phyloP scores from a whole-genome alignment of 352 stramenopile species.

The Phytophthora litchii region DNA sequence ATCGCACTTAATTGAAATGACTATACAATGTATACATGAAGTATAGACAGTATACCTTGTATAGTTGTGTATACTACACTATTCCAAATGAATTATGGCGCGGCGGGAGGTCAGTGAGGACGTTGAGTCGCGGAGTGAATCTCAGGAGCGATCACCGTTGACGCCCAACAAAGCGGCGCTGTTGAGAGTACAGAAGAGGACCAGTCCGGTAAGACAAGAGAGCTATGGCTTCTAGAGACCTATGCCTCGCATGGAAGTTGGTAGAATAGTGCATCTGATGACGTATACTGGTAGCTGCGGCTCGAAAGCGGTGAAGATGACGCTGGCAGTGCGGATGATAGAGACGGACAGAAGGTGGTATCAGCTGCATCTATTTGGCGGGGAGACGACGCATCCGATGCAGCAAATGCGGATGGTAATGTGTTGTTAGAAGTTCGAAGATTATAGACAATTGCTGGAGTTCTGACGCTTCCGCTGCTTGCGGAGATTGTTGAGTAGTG shows the following conservation, averaged over 20 bases:
- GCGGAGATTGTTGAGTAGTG: conserved; percentile 31
- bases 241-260: background rate
- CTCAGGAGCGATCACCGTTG: conserved; percentile 24
- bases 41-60: conserved; percentile 2
- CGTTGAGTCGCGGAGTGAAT: conserved; percentile 22
- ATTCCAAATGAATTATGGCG: conserved; percentile 20
- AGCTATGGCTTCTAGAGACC: background rate
- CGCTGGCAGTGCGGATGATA: conserved; percentile 24
- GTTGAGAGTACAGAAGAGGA: conserved; percentile 34
- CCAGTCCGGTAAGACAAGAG: conserved; percentile 18
- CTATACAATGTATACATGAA: no score
- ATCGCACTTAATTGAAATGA: conserved; percentile 31
- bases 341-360: conserved; percentile 11
- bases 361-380: conserved; percentile 30
- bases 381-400: conserved; percentile 16
- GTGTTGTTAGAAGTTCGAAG: background rate
- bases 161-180: conserved; percentile 28
- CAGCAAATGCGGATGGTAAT: conserved; percentile 34
- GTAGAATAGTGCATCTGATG: background rate
- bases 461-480: background rate
- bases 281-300: conserved; percentile 20
- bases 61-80: background rate
- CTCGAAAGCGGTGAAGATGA: conserved; percentile 29
- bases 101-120: background rate
- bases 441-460: background rate